Conservation (phyloP, 345 rosid species). For the Bruguiera gymnorhiza region DNA sequence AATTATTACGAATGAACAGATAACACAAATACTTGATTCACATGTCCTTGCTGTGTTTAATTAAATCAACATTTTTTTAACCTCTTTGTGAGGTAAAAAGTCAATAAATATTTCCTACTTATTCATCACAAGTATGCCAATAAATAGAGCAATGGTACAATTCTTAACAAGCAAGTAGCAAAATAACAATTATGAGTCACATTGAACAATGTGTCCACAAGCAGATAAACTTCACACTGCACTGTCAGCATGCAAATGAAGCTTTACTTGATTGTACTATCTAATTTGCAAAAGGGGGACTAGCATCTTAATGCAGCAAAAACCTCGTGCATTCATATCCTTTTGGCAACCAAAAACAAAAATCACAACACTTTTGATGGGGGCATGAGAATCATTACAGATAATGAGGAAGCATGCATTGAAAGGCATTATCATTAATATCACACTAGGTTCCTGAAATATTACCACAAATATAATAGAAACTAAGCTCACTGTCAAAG, state of each 20-base stretch:
- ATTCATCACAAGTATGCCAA: neutral
- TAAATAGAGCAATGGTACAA: neutral
- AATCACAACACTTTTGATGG: neutral
- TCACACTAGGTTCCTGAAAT: slow-evolving; percentile 25
- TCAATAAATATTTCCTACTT: neutral
- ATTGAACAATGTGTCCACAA: too few species aligned
- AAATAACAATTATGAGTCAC: neutral
- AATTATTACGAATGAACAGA: neutral
- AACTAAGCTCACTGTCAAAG: slow-evolving; percentile 77
- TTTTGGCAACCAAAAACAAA: neutral
- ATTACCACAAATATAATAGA: slow-evolving; percentile 97
- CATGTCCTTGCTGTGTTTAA: neutral
- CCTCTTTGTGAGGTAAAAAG: neutral
- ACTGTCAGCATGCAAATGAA: too few species aligned
- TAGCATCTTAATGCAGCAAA: neutral
- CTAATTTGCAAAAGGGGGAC: too few species aligned
- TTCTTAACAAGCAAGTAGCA: neutral
- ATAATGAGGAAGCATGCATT: neutral
- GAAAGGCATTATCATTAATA: neutral
- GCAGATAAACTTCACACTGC: too few species aligned
- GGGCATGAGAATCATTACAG: neutral
- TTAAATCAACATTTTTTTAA: neutral
- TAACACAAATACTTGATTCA: neutral
- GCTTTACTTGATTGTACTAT: too few species aligned
- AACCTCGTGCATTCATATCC: neutral